These are phyloP conservation scores for Brassica hybrid DNA, from an alignment of 441 rosid species.

Conservation along the genomic window DNA sequence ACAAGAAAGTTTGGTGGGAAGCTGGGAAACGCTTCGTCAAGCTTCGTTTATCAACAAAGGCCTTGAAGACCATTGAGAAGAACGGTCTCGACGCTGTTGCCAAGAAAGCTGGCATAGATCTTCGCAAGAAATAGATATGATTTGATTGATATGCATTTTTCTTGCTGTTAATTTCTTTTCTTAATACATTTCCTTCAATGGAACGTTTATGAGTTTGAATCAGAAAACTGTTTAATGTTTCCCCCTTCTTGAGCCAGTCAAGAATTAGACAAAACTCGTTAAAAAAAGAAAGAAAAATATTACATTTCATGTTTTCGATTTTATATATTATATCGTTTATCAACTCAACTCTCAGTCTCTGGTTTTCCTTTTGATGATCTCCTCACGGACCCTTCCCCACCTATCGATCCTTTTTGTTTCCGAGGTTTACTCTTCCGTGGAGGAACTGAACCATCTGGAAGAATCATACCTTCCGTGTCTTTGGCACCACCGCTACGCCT, in stretches of 20 bases:
- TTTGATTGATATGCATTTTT: slow-evolving; percentile 6
- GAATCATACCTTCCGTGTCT: neutral
- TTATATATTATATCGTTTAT: slow-evolving; percentile 10
- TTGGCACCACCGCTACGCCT: slow-evolving; percentile 34
- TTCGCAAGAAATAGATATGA: slow-evolving; percentile 60
- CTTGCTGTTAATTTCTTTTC: slow-evolving; percentile 17
- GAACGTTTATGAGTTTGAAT: slow-evolving; percentile 19
- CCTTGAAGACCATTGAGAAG: slow-evolving; percentile 89
- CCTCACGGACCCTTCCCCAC: slow-evolving; percentile 1
- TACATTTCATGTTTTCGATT: slow-evolving; percentile 29
- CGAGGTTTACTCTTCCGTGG: neutral
- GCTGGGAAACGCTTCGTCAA: slow-evolving; percentile 87
- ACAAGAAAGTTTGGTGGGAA: slow-evolving; percentile 97
- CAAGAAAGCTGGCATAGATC: slow-evolving; percentile 93
- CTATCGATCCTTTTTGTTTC: slow-evolving; percentile 1
- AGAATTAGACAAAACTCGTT: neutral
- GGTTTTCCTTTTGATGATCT: slow-evolving; percentile 31
- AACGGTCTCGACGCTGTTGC: slow-evolving; percentile 95
- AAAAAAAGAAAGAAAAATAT: neutral
- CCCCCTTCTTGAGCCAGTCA: slow-evolving; percentile 9
- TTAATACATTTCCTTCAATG: slow-evolving; percentile 31
- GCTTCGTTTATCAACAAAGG: slow-evolving; percentile 85
- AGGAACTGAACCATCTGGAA: neutral
- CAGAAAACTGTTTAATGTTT: slow-evolving; percentile 16
- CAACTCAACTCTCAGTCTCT: slow-evolving; percentile 33